phyloP scores from a whole-genome alignment of 176 grass and related monocot genomes.

The Elymus sibiricus region DNA sequence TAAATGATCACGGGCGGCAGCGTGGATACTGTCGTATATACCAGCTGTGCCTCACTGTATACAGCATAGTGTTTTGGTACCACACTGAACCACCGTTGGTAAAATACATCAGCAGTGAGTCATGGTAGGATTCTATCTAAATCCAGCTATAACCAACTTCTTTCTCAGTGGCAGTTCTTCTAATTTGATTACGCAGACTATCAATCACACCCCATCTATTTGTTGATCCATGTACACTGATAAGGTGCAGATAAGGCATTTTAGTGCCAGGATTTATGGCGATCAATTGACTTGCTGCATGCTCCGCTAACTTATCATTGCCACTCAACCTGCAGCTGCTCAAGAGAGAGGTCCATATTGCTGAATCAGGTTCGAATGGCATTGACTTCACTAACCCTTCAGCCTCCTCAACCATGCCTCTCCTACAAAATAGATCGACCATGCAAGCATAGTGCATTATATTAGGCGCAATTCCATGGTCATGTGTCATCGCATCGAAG shows the following conservation, averaged over 20 bases:
- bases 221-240: conserved; percentile 41
- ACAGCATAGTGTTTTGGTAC: background rate
- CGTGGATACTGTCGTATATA: background rate
- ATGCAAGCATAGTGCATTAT: conserved; percentile 64
- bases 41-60: background rate
- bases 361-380: conserved; percentile 65
- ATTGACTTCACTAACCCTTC: conserved; percentile 51
- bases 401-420: conserved; percentile 47
- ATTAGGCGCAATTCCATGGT: conserved; percentile 50
- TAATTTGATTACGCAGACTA: conserved; percentile 44
- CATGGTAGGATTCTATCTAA: conserved; percentile 29
- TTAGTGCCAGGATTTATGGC: conserved; percentile 27
- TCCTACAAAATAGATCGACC: conserved; percentile 53
- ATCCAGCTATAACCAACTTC: conserved; percentile 51
- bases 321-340: conserved; percentile 47
- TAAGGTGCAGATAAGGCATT: conserved; percentile 64
- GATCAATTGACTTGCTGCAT: conserved; percentile 46
- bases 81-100: background rate
- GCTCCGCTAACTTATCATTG: conserved; percentile 39
- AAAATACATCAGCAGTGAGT: background rate
- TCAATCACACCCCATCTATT: conserved; percentile 39
- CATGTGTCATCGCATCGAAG: conserved; percentile 42
- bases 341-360: conserved; percentile 69
- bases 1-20: background rate
- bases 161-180: background rate